Percentiles rank a stretch among this genome's conserved stretches.
These are phyloP conservation scores for Scheffersomyces lignosus DNA, from an alignment of 805 yeast genomes.

Conservation along the genomic window DNA sequence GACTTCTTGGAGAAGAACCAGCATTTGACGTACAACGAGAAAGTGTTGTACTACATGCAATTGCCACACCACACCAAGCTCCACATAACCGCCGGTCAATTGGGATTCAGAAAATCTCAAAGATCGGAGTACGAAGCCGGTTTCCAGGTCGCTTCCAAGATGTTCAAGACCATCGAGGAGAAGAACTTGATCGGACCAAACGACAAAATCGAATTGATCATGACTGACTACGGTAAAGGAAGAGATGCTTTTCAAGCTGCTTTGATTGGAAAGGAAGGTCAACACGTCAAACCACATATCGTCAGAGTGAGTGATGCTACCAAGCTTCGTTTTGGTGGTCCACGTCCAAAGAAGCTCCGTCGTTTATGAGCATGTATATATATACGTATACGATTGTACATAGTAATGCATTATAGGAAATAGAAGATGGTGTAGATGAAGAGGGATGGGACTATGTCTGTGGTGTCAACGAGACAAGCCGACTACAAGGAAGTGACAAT, in stretches of 20 bases:
- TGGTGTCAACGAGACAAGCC: no score
- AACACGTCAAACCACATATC: slow-evolving; percentile 61
- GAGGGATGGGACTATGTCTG: no score
- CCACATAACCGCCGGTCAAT: slow-evolving; percentile 74
- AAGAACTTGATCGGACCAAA: slow-evolving; percentile 49
- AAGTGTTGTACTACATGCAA: slow-evolving; percentile 74
- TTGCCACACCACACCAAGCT: slow-evolving; percentile 75
- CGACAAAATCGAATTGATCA: slow-evolving; percentile 69
- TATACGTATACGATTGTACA: neutral
- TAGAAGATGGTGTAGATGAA: no score
- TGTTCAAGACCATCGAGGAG: slow-evolving; percentile 72
- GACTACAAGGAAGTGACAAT: no score
- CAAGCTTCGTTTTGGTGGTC: slow-evolving; percentile 89
- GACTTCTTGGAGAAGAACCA: slow-evolving; percentile 59
- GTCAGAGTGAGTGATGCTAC: slow-evolving; percentile 77
- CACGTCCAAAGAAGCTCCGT: slow-evolving; percentile 77
- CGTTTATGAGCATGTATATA: slow-evolving; percentile 48
- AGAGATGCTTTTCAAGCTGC: slow-evolving; percentile 85
- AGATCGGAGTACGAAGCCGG: slow-evolving; percentile 93
- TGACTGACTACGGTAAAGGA: slow-evolving; percentile 86
- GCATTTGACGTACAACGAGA: slow-evolving; percentile 57
- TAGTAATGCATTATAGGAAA: no score
- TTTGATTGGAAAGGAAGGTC: slow-evolving; percentile 86
- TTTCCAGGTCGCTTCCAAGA: slow-evolving; percentile 74
- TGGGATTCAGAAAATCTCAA: slow-evolving; percentile 87